Percentiles rank a stretch among this genome's conserved stretches.
phyloP scores from a whole-genome alignment of 2,329 filamentous ascomycete genomes.

The Trichoderma breve region DNA sequence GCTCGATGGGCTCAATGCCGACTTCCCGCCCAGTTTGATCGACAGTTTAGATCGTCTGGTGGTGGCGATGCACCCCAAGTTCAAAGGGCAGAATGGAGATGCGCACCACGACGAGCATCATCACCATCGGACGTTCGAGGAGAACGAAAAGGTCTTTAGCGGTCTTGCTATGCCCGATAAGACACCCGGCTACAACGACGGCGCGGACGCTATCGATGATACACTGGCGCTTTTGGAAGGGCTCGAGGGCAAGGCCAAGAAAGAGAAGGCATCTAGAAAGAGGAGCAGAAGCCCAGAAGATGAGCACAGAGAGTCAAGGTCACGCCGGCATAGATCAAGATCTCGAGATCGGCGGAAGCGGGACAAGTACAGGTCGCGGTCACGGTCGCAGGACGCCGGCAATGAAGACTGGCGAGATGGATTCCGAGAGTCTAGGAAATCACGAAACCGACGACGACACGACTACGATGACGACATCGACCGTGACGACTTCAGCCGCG shows the following conservation, averaged over 20 bases:
- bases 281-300: conserved; percentile 59
- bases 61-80: conserved; percentile 84
- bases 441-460: conserved; percentile 40
- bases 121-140: conserved; percentile 51
- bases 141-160: conserved; percentile 85
- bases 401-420: conserved; percentile 48
- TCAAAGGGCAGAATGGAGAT: conserved; percentile 58
- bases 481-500: conserved; percentile 61
- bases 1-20: conserved; percentile 73
- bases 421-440: conserved; percentile 32
- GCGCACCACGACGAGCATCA: conserved; percentile 41
- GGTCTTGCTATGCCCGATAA: conserved; percentile 85
- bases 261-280: conserved; percentile 50
- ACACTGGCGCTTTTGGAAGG: conserved; percentile 89
- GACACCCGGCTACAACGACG: conserved; percentile 41
- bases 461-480: conserved; percentile 38
- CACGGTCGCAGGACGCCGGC: conserved; percentile 40
- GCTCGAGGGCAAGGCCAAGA: conserved; percentile 65
- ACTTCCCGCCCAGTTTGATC: conserved; percentile 79
- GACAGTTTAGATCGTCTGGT: conserved; percentile 91
- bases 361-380: conserved; percentile 35
- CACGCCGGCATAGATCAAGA: conserved; percentile 41
- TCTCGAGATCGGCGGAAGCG: conserved; percentile 40
- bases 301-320: conserved; percentile 42
- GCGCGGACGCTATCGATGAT: conserved; percentile 77